Percentiles rank a stretch among this genome's conserved stretches.
phyloP scores from a whole-genome alignment of 768 basidiomycete species.

The Tremella yokohamensis region DNA sequence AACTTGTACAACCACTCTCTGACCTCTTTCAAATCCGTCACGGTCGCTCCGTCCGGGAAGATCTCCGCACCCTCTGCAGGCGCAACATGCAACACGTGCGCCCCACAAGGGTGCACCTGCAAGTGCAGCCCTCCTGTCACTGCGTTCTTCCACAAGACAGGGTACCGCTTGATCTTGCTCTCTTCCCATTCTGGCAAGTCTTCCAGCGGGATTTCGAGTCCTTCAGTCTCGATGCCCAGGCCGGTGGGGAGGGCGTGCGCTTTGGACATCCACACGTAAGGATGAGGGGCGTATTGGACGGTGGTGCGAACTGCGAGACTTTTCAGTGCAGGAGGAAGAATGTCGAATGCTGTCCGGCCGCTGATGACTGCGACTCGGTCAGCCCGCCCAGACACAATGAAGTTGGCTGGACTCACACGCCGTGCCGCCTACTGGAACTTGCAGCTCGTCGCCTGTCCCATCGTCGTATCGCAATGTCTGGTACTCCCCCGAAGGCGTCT shows the following conservation, averaged over 20 bases:
- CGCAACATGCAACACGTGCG: constrained; percentile 1
- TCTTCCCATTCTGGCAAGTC: constrained; percentile 8
- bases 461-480: constrained; percentile 13
- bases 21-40: constrained; percentile 2
- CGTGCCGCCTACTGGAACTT: constrained; percentile 5
- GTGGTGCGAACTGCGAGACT: constrained; percentile 1
- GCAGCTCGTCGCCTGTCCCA: constrained; percentile 9
- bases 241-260: constrained; percentile 10
- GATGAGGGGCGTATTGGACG: constrained; percentile 11
- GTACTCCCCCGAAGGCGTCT: constrained; percentile 3
- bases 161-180: constrained; percentile 5
- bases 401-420: constrained; percentile 5
- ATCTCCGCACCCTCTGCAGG: neutral
- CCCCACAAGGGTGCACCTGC: constrained; percentile 9
- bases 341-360: constrained; percentile 1
- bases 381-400: neutral
- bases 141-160: constrained; percentile 11
- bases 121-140: constrained; percentile 10
- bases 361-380: constrained; percentile 5
- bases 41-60: neutral
- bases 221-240: constrained; percentile 5
- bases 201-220: constrained; percentile 6
- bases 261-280: constrained; percentile 9
- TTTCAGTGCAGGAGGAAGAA: neutral
- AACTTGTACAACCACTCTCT: constrained; percentile 2